Evolutionary conservation across 2,329 filamentous ascomycete species (phyloP).

Genomic region (Fusarium longipes): DNA sequence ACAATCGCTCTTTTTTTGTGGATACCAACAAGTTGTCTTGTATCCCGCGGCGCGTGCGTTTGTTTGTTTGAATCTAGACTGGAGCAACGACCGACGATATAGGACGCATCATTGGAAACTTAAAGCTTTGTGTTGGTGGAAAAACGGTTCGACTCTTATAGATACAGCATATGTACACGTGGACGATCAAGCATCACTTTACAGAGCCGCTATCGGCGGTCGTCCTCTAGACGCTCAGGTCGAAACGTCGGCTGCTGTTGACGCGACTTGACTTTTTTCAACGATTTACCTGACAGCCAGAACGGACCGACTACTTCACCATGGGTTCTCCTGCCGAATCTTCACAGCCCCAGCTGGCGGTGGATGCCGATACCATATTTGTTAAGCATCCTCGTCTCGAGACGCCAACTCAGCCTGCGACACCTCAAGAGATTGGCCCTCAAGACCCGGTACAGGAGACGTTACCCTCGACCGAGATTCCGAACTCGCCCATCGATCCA

Average conservation of each 20-base stretch:
- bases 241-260: constrained; percentile 13
- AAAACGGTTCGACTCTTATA: constrained; percentile 16
- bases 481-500: constrained; percentile 64
- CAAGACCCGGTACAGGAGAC: constrained; percentile 62
- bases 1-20: constrained; percentile 21
- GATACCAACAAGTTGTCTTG: constrained; percentile 13
- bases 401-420: constrained; percentile 49
- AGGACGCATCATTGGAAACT: constrained; percentile 36
- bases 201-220: not conserved
- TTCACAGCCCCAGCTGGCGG: constrained; percentile 48
- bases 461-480: constrained; percentile 67
- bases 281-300: not conserved
- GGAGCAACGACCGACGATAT: constrained; percentile 26
- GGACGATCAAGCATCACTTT: not conserved
- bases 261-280: constrained; percentile 25
- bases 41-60: constrained; percentile 35
- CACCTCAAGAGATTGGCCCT: constrained; percentile 48
- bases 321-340: constrained; percentile 52
- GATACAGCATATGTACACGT: constrained; percentile 22
- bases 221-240: not conserved
- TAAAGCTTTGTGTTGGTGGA: constrained; percentile 2
- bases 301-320: constrained; percentile 33
- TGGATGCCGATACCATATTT: constrained; percentile 45
- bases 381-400: constrained; percentile 49
- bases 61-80: constrained; percentile 25